These are phyloP conservation scores for Saturnispora dispora DNA, from an alignment of 805 yeast genomes.

Conservation along the genomic window DNA sequence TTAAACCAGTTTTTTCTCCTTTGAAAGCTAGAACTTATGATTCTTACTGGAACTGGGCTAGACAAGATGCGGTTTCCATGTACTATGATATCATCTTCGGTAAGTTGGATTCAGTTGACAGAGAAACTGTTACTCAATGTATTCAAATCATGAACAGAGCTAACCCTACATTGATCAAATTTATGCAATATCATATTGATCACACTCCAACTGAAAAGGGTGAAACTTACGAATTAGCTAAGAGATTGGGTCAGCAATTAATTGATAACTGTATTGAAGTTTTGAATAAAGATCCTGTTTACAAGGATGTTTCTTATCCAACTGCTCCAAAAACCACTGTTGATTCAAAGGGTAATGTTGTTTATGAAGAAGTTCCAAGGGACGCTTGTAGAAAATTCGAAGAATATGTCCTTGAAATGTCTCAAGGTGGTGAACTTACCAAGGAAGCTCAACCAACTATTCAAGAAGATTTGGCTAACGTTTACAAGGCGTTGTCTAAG, in stretches of 20 bases:
- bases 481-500: constrained; percentile 71
- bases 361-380: constrained; percentile 77
- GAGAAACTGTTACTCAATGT: constrained; percentile 94
- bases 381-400: constrained; percentile 89
- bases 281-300: constrained; percentile 70
- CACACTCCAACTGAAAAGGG: constrained; percentile 81
- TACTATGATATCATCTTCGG: constrained; percentile 96
- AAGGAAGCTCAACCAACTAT: constrained; percentile 62
- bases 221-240: constrained; percentile 86
- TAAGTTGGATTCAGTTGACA: constrained; percentile 77
- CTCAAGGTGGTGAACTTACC: constrained; percentile 84
- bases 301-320: constrained; percentile 89
- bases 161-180: constrained; percentile 84
- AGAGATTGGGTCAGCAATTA: constrained; percentile 82
- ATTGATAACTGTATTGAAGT: constrained; percentile 94
- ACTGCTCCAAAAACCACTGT: constrained; percentile 90
- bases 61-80: constrained; percentile 91
- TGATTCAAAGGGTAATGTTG: constrained; percentile 80
- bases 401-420: constrained; percentile 94
- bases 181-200: constrained; percentile 91
- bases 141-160: constrained; percentile 97
- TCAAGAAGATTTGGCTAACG: constrained; percentile 75
- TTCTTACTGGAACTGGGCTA: constrained; percentile 99
- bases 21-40: constrained; percentile 94
- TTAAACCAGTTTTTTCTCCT: constrained; percentile 81